Evolutionary conservation across 805 yeast species (phyloP).

Genomic region (Wickerhamiella brachini): DNA sequence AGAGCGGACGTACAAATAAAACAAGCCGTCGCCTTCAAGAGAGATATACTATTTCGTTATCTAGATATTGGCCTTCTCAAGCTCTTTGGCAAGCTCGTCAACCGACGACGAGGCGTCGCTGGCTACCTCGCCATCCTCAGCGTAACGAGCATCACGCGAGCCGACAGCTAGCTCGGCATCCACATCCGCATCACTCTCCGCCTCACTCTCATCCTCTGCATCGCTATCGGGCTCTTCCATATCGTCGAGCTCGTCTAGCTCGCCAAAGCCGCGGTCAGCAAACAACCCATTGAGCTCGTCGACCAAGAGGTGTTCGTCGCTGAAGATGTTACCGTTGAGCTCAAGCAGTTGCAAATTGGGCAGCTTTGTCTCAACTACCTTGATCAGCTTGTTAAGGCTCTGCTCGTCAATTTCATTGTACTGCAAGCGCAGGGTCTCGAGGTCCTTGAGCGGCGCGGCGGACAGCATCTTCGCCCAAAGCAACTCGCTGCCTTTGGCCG

Average conservation of each 20-base stretch:
- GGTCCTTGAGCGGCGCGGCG: conserved; percentile 19
- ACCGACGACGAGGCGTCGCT: conserved; percentile 29
- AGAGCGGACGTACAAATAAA: too few relatives aligned
- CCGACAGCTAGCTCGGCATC: conserved; percentile 26
- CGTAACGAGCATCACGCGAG: conserved; percentile 30
- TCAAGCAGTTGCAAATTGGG: conserved; percentile 55
- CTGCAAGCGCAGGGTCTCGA: conserved; percentile 60
- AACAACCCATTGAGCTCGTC: conserved; percentile 49
- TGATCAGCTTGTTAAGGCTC: conserved; percentile 45
- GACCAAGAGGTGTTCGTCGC: conserved; percentile 68
- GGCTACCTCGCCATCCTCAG: conserved; percentile 31
- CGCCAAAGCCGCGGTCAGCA: conserved; percentile 62
- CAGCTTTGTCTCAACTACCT: conserved; percentile 40
- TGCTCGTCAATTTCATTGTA: conserved; percentile 71
- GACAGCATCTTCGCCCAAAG: conserved; percentile 24
- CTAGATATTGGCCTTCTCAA: conserved; percentile 30
- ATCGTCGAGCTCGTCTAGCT: conserved; percentile 86
- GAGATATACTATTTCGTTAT: too few relatives aligned
- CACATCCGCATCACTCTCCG: conserved; percentile 42
- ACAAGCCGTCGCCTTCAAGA: too few relatives aligned
- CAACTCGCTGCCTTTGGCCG: conserved; percentile 62
- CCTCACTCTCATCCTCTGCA: conserved; percentile 51
- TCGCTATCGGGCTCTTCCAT: conserved; percentile 75
- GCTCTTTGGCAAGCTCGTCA: conserved; percentile 43
- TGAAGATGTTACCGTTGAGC: conserved; percentile 85